phyloP scores from a whole-genome alignment of 345 rosid species.

The Pugionium dolabratum region DNA sequence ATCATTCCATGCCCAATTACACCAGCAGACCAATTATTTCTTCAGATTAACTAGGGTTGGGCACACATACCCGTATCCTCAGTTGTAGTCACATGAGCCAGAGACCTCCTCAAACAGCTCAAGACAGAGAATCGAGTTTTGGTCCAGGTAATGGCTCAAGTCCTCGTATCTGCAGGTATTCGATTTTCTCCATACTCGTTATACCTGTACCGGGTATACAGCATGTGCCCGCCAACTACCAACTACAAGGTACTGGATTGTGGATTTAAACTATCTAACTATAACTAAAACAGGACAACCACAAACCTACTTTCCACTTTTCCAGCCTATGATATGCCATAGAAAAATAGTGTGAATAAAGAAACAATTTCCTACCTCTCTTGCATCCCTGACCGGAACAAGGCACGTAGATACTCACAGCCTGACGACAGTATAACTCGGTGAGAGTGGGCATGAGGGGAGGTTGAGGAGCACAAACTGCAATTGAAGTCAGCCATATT shows the following conservation, averaged over 20 bases:
- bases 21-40: background rate
- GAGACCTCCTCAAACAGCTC: too few species aligned
- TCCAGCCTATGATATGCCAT: background rate
- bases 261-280: background rate
- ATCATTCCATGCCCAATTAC: background rate
- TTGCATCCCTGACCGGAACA: conserved; percentile 86
- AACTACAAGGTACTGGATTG: background rate
- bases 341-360: conserved; percentile 12
- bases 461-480: conserved; percentile 47
- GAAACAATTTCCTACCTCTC: conserved; percentile 56
- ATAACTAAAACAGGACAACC: conserved; percentile 6
- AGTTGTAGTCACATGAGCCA: background rate
- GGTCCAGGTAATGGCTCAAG: too few species aligned
- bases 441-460: conserved; percentile 78
- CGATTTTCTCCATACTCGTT: too few species aligned
- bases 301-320: background rate
- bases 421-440: conserved; percentile 64
- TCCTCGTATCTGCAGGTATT: too few species aligned
- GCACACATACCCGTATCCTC: background rate
- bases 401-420: conserved; percentile 74
- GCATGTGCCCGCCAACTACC: background rate
- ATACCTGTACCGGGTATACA: background rate
- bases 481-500: conserved; percentile 50
- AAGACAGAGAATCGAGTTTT: too few species aligned
- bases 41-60: too few species aligned